Conservation (phyloP, 495 filamentous ascomycete genomes). For the Hypoxylon trugodes region DNA sequence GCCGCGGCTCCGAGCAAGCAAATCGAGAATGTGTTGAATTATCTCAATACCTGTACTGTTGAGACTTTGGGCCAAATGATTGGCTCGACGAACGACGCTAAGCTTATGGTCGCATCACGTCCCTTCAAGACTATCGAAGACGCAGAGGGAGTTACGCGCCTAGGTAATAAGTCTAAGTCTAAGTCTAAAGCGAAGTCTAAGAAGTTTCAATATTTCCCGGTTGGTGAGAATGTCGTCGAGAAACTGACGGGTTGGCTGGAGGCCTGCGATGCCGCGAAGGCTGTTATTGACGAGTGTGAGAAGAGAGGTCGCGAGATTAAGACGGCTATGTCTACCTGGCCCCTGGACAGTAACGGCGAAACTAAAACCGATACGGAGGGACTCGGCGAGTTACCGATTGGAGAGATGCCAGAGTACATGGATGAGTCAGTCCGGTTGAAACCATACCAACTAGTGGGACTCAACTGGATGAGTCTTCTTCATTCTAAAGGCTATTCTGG, state of each 20-base stretch:
- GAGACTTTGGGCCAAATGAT: constrained; percentile 82
- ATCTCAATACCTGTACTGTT: constrained; percentile 80
- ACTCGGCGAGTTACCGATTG: constrained; percentile 47
- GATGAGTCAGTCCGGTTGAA: constrained; percentile 75
- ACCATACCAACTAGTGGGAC: constrained; percentile 90
- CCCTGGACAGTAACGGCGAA: constrained; percentile 38
- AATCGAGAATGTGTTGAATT: constrained; percentile 69
- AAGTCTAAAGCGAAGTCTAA: constrained; percentile 47
- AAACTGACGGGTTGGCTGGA: constrained; percentile 38
- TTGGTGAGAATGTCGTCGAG: constrained; percentile 53
- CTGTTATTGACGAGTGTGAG: constrained; percentile 44
- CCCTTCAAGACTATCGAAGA: constrained; percentile 72
- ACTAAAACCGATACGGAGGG: constrained; percentile 2
- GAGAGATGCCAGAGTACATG: constrained; percentile 80
- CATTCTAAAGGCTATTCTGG: constrained; percentile 80
- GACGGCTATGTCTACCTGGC: constrained; percentile 33
- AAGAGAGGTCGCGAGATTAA: constrained; percentile 32
- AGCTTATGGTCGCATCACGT: constrained; percentile 69
- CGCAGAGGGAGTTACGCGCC: constrained; percentile 67
- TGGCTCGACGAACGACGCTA: constrained; percentile 69
- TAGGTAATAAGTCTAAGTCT: constrained; percentile 47
- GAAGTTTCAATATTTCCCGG: no score
- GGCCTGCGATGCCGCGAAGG: constrained; percentile 40
- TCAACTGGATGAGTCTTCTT: constrained; percentile 90
- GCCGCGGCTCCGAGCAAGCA: constrained; percentile 48